These are phyloP conservation scores for Betula pendula DNA, from an alignment of 306 rosid genomes.

Conservation along the genomic window DNA sequence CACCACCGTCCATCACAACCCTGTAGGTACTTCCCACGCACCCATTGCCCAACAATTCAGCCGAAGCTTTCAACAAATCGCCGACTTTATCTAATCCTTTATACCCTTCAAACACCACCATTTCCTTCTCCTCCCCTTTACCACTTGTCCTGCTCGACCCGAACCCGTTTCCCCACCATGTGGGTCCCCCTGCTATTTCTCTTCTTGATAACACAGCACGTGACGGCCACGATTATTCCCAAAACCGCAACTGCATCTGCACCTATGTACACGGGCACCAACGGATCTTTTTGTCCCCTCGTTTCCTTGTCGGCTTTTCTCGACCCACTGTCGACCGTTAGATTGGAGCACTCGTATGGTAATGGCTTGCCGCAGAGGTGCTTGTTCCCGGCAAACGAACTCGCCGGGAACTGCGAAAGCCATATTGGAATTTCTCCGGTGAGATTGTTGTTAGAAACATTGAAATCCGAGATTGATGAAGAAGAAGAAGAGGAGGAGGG, in stretches of 20 bases:
- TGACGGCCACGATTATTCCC: neutral
- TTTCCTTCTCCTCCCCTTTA: neutral
- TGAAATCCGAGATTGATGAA: slow-evolving; percentile 22
- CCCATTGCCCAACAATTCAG: slow-evolving; percentile 22
- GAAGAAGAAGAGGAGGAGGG: neutral
- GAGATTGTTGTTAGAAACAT: slow-evolving; percentile 30
- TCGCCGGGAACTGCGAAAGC: slow-evolving; percentile 11
- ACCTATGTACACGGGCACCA: neutral
- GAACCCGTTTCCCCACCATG: too few species aligned
- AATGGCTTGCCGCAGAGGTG: slow-evolving; percentile 31
- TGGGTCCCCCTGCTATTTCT: neutral
- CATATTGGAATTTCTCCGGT: slow-evolving; percentile 22
- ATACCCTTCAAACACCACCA: slow-evolving; percentile 10
- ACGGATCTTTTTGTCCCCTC: too few species aligned
- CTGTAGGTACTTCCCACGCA: slow-evolving; percentile 29
- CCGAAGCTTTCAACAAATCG: too few species aligned
- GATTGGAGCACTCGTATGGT: slow-evolving; percentile 15
- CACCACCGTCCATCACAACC: neutral
- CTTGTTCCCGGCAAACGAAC: slow-evolving; percentile 16
- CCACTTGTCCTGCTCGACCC: too few species aligned
- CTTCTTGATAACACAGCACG: slow-evolving; percentile 1
- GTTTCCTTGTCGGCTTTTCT: too few species aligned
- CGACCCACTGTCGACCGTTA: neutral
- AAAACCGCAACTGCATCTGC: neutral
- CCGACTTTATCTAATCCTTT: too few species aligned